phyloP scores from a whole-genome alignment of 495 filamentous ascomycete species.

The Aspergillus taichungensis region DNA sequence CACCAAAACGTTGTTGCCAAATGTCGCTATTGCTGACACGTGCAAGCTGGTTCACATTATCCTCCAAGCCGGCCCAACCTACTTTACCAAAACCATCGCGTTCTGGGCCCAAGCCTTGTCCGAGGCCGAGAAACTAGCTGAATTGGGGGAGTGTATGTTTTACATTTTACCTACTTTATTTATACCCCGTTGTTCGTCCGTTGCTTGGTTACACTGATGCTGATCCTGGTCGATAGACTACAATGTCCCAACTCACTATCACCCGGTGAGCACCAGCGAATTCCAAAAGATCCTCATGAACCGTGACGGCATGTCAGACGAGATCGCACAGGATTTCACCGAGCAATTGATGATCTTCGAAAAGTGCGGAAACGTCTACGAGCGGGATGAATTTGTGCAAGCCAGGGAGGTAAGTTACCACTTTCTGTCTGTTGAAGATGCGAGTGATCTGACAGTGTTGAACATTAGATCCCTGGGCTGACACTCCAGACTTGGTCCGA shows the following conservation, averaged over 20 bases:
- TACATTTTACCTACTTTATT: too few relatives aligned
- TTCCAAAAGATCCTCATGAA: conserved; percentile 7
- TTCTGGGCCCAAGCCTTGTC: conserved; percentile 7
- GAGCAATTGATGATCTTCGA: conserved; percentile 14
- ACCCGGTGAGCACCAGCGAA: neutral
- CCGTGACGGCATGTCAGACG: conserved; percentile 5
- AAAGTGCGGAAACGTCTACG: conserved; percentile 9
- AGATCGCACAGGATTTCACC: conserved; percentile 10
- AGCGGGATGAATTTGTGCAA: conserved; percentile 6
- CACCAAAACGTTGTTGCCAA: conserved; percentile 5
- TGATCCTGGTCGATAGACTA: too few relatives aligned
- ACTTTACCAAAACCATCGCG: conserved; percentile 10
- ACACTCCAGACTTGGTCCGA: conserved; percentile 1
- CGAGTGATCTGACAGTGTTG: too few relatives aligned
- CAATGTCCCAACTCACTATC: conserved; percentile 5
- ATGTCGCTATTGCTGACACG: conserved; percentile 9
- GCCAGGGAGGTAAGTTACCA: conserved; percentile 6
- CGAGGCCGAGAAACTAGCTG: conserved; percentile 9
- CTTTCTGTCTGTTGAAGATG: neutral
- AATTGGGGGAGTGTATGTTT: too few relatives aligned
- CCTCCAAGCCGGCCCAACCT: conserved; percentile 6
- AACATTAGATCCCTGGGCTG: conserved; percentile 2
- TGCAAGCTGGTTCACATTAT: conserved; percentile 6
- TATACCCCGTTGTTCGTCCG: too few relatives aligned
- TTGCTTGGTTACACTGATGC: too few relatives aligned